Conservation (phyloP, 306 rosid species). For the Rubus parviflorus region DNA sequence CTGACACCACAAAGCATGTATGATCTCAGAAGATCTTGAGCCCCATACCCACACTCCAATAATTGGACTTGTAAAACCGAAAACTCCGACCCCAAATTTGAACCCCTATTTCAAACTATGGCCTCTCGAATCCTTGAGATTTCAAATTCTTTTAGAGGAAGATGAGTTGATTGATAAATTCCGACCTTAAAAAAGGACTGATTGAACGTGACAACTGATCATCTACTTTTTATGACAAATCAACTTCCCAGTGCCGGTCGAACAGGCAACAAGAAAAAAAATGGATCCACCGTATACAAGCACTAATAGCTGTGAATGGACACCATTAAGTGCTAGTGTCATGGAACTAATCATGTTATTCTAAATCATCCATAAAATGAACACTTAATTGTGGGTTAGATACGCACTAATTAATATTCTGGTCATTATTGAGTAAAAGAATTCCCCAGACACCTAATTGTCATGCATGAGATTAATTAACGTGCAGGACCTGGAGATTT, state of each 20-base stretch:
- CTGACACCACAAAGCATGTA: too few species aligned
- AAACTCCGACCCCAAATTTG: too few species aligned
- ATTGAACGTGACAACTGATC: neutral
- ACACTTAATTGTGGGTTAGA: neutral
- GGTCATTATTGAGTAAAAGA: neutral
- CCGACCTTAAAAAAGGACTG: too few species aligned
- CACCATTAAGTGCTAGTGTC: neutral
- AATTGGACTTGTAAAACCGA: too few species aligned
- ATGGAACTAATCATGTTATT: neutral
- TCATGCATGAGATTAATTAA: neutral
- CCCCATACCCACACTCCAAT: too few species aligned
- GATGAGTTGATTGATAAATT: too few species aligned
- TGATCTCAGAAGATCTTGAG: too few species aligned
- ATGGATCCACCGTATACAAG: neutral
- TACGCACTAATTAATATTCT: neutral
- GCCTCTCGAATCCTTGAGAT: too few species aligned
- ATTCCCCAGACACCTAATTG: neutral
- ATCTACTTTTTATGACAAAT: neutral
- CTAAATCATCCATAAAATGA: neutral
- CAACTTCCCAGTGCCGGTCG: conserved; percentile 11
- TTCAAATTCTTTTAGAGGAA: too few species aligned
- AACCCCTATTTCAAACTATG: too few species aligned
- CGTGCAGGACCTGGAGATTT: neutral
- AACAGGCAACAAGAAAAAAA: neutral
- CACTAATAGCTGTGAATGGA: neutral